Base-by-base conservation (phyloP, 805 yeast genomes). In the Myxozyma geophila region DNA sequence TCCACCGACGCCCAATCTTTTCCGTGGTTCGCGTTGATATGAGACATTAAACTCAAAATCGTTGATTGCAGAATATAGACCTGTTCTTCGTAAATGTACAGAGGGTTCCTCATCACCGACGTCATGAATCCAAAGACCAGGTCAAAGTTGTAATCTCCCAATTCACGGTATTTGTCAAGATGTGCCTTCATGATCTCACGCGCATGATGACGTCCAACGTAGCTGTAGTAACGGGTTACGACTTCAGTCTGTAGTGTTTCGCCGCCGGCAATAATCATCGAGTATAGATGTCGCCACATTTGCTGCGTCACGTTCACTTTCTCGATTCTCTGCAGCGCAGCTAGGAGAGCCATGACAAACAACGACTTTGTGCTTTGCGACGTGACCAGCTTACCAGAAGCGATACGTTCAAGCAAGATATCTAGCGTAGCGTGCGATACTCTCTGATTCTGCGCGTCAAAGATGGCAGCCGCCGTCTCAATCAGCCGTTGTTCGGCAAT, bases 121-220 rank as follows among this genome's bases (percentile, higher is more conserved):
- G 35, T 33, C 43, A 51, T 33, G 36, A 12, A 58, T 33, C 53
- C 57, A 19, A 1, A n/a, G 4, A 58, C 43, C 1, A 58, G 15
- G 19, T 21, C 23, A 9, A 23, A 35, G 17, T 19, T 28, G 49
- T 60, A 60, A 9, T 49, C 48, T 7, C 59, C 60, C 2, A 47
- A 23, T 8, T 48, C 51, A n/a, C 63, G 63, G 5, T 55, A 44
- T 17, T 23, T n/a, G 28, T 60, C 60, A 8, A 60, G 41, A 33
- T 60, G 59, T 6, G 50, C 49, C 17, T 43, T 46, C 9, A 60
- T n/a, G 9, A 54, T 23, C 48, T 43, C 47, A 8, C 52, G 48
- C 7, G 55, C 59, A 15, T 41, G 50, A 40, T 48, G 40, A 12
- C 50, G 40, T 5, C 53, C 48, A n/a, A 48, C 23, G 49, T 35